These are phyloP conservation scores for Beauveria medogensis DNA, from an alignment of 2,329 filamentous ascomycete genomes.

Conservation along the genomic window DNA sequence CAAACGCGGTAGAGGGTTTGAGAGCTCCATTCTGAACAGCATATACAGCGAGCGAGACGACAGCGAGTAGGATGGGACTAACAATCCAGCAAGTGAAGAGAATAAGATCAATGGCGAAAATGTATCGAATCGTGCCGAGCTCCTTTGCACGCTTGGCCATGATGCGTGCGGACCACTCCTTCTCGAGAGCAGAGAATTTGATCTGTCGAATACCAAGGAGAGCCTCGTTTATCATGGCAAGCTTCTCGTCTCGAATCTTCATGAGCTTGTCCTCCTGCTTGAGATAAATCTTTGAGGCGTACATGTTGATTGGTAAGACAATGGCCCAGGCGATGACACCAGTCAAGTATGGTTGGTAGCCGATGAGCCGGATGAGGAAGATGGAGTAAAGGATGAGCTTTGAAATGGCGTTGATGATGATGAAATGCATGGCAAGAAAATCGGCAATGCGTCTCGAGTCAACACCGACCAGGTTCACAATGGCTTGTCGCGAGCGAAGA, in stretches of 20 bases:
- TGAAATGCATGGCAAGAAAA: conserved; percentile 58
- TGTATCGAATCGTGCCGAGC: conserved; percentile 56
- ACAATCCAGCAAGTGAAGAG: conserved; percentile 63
- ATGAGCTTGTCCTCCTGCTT: conserved; percentile 61
- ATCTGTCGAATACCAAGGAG: conserved; percentile 75
- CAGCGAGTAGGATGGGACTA: conserved; percentile 65
- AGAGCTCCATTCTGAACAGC: conserved; percentile 54
- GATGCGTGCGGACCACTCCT: conserved; percentile 67
- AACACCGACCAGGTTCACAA: conserved; percentile 72
- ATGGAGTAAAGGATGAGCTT: conserved; percentile 57
- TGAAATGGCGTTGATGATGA: conserved; percentile 53
- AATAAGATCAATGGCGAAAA: conserved; percentile 55
- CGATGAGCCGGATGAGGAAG: conserved; percentile 62
- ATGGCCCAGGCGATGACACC: conserved; percentile 57
- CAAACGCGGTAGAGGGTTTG: conserved; percentile 68
- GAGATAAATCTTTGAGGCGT: conserved; percentile 56
- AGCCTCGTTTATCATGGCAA: conserved; percentile 68
- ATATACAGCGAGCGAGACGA: conserved; percentile 62
- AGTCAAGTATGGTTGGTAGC: conserved; percentile 59
- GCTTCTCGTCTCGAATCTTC: conserved; percentile 67
- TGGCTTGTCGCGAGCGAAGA: conserved; percentile 52
- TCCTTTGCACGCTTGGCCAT: conserved; percentile 54
- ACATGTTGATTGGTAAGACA: conserved; percentile 61
- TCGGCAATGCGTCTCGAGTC: conserved; percentile 62
- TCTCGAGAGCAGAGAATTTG: conserved; percentile 72